phyloP scores from a whole-genome alignment of 2,329 filamentous ascomycete genomes.

The Penicillium sp. region DNA sequence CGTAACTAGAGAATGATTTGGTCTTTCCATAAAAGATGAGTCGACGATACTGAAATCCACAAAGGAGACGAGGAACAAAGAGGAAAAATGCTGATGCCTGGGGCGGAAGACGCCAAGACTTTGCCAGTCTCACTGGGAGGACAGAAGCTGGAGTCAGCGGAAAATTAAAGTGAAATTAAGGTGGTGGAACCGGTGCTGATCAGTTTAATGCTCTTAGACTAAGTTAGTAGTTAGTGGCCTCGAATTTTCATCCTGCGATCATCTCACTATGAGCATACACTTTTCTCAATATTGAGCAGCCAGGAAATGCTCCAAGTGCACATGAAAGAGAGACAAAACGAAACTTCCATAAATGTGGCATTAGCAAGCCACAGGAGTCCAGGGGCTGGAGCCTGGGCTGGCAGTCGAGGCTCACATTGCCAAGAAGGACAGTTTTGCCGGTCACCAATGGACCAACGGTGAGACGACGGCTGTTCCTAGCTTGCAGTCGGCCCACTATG shows the following conservation, averaged over 20 bases:
- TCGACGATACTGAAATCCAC: neutral
- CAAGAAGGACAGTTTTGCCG: slow-evolving; percentile 1
- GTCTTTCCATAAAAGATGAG: neutral
- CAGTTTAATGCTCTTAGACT: slow-evolving; percentile 1
- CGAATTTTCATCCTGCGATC: neutral
- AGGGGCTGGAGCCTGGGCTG: slow-evolving; percentile 5
- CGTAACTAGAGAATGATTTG: neutral
- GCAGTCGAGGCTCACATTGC: neutral
- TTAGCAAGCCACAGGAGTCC: neutral
- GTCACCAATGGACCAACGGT: neutral
- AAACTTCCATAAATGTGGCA: neutral
- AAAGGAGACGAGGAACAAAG: neutral
- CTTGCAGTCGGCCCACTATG: neutral
- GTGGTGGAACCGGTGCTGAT: slow-evolving; percentile 22
- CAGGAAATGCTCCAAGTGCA: neutral
- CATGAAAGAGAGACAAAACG: neutral
- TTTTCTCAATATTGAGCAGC: neutral
- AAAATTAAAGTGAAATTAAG: slow-evolving; percentile 13
- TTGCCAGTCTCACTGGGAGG: neutral
- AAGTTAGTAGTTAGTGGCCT: neutral
- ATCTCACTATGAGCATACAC: neutral
- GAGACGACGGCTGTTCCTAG: neutral
- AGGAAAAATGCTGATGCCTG: slow-evolving; percentile 12
- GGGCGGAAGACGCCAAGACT: slow-evolving; percentile 1
- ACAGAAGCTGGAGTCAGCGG: neutral